These are phyloP conservation scores for Microcos paniculata DNA, from an alignment of 345 rosid species.

Conservation along the genomic window DNA sequence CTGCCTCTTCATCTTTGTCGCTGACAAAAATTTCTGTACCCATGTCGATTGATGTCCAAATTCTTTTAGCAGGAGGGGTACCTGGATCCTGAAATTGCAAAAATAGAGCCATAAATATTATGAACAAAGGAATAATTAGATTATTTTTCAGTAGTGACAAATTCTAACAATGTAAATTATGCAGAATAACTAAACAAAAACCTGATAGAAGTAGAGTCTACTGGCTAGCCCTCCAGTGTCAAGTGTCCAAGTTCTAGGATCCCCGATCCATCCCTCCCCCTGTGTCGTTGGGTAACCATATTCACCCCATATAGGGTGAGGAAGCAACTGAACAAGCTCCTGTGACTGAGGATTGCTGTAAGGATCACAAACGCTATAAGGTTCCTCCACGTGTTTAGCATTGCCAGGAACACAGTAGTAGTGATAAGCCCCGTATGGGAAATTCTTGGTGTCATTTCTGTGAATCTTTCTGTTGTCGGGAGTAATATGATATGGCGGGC, in stretches of 20 bases:
- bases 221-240: constrained; percentile 64
- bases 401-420: constrained; percentile 71
- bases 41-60: constrained; percentile 63
- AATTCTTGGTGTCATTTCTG: constrained; percentile 44
- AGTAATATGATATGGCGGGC: constrained; percentile 65
- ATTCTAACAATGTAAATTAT: too few species aligned
- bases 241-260: constrained; percentile 69
- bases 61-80: constrained; percentile 57
- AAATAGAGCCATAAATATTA: neutral
- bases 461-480: constrained; percentile 42
- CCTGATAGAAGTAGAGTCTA: constrained; percentile 80
- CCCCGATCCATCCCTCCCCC: constrained; percentile 74
- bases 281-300: constrained; percentile 63
- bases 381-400: constrained; percentile 43
- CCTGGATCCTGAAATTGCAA: constrained; percentile 52
- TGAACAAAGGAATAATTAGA: neutral
- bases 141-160: neutral
- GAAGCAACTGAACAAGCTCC: constrained; percentile 67
- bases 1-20: constrained; percentile 46
- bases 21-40: constrained; percentile 64
- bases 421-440: constrained; percentile 68
- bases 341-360: constrained; percentile 78
- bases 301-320: constrained; percentile 69
- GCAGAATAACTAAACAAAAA: neutral
- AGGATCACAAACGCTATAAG: constrained; percentile 58